phyloP scores from a whole-genome alignment of 2,329 filamentous ascomycete species.

The Chrysoporthe austroafricana region DNA sequence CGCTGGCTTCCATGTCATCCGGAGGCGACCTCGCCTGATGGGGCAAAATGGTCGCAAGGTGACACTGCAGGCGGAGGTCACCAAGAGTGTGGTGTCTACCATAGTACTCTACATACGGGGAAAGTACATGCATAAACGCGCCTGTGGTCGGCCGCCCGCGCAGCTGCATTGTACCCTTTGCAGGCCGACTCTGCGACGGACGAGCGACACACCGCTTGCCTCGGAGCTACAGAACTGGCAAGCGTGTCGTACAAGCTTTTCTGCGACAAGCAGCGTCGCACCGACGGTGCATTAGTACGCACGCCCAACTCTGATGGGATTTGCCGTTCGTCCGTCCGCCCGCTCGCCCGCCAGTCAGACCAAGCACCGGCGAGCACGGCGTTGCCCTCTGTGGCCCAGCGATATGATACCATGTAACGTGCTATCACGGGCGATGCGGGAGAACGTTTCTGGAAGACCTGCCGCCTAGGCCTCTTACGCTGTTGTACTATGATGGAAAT shows the following conservation, averaged over 20 bases:
- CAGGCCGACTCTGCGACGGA: too few relatives aligned
- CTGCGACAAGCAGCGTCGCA: background rate
- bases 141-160: background rate
- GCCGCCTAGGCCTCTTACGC: background rate
- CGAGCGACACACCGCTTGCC: too few relatives aligned
- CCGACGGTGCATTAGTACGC: background rate
- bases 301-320: background rate
- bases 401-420: background rate
- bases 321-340: background rate
- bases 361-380: background rate
- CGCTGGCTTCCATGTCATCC: background rate
- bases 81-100: background rate
- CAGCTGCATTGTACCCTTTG: background rate
- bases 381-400: too few relatives aligned
- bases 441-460: slow-evolving; percentile 9
- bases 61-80: background rate
- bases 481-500: background rate
- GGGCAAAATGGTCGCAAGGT: background rate
- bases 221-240: too few relatives aligned
- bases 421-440: background rate
- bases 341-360: background rate
- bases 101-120: too few relatives aligned
- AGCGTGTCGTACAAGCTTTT: too few relatives aligned
- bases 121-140: background rate
- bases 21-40: background rate